Evolutionary conservation across 2,329 filamentous ascomycete genomes (phyloP), one percentile per base, ranked within the genome.

Genomic region (Diaporthe helianthi): DNA sequence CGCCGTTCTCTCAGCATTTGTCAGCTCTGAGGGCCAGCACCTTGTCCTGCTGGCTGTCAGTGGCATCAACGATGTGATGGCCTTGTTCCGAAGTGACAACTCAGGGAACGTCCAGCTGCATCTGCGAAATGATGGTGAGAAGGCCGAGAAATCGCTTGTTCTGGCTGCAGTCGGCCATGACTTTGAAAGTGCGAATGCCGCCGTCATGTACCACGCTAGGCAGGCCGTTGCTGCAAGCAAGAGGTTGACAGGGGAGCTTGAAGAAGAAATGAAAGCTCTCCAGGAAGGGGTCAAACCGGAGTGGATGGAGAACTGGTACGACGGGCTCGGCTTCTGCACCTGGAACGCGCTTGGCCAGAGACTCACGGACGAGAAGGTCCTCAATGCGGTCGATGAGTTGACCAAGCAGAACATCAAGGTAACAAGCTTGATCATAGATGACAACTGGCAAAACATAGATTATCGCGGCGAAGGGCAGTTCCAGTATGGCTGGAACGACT

Each of bases 281-380:
- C 79, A 79, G 19, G 80, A 83, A 31, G 84, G 84, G 6, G 80
- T 90, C 41, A 84, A 85, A 66, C 80, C 84, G 7, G 79, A 89
- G 76, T 97, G 93, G 93, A 82, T 93, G 60, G 89, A 96, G 72
- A 89, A 92, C 70, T 98, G 94, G 94, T 94, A 94, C 76, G 96
- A 98, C 78, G 93, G 94, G 0, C 83, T 99, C 46, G 93, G 94
- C 0, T 99, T 96, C 77, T 99, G 96, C 78, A 99, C 96, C 0
- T 99, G 96, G 96, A 99, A 98, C 76, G 92, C 90, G 0, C 84
- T 99, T 0, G 96, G 96, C 0, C 93, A 97, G 75, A 83, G 90
- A 53, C 83, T 99, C 41, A 96, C 90, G 0, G 92, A 95, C 71
- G 84, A 93, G 24, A 97, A 93, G 74, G 87, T 99, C 17, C 83